Conservation (phyloP, 768 basidiomycete species). For the Mycena olivaceomarginata region DNA sequence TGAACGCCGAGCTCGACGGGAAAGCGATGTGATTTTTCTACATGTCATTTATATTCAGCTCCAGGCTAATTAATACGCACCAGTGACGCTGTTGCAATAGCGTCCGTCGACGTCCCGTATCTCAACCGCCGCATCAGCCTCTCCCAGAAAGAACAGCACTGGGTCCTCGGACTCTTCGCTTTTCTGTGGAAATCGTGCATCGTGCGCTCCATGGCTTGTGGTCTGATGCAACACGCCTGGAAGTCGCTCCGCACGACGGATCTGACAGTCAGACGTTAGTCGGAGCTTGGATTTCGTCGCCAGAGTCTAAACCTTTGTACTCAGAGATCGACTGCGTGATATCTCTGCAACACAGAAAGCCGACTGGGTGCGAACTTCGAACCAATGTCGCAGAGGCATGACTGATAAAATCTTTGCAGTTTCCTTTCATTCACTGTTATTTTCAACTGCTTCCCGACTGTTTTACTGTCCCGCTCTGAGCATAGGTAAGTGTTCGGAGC, state of each 20-base stretch:
- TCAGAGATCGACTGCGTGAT: slow-evolving; percentile 18
- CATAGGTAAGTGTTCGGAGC: not conserved
- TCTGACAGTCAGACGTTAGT: slow-evolving; percentile 18
- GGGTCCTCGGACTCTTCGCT: slow-evolving; percentile 23
- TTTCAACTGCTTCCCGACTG: slow-evolving; percentile 16
- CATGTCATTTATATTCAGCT: not conserved
- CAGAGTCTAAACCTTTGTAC: not conserved
- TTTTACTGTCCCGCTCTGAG: slow-evolving; percentile 19
- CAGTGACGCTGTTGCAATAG: slow-evolving; percentile 16
- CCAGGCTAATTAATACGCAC: not conserved
- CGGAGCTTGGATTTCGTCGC: not conserved
- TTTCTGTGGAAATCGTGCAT: slow-evolving; percentile 22
- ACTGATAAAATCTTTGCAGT: no score
- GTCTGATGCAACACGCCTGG: slow-evolving; percentile 21
- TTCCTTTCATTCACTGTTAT: slow-evolving; percentile 22
- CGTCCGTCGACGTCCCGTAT: slow-evolving; percentile 17
- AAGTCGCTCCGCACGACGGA: slow-evolving; percentile 22
- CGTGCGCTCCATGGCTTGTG: slow-evolving; percentile 22
- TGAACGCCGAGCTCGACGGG: slow-evolving; percentile 13
- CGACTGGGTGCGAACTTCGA: no score
- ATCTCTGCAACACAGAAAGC: slow-evolving; percentile 7
- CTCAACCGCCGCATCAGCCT: slow-evolving; percentile 17
- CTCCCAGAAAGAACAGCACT: slow-evolving; percentile 22
- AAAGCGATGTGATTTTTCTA: slow-evolving; percentile 7
- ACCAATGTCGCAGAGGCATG: no score